Conservation (phyloP, 2,329 filamentous ascomycete genomes). For the Ceratocystis smalleyi region DNA sequence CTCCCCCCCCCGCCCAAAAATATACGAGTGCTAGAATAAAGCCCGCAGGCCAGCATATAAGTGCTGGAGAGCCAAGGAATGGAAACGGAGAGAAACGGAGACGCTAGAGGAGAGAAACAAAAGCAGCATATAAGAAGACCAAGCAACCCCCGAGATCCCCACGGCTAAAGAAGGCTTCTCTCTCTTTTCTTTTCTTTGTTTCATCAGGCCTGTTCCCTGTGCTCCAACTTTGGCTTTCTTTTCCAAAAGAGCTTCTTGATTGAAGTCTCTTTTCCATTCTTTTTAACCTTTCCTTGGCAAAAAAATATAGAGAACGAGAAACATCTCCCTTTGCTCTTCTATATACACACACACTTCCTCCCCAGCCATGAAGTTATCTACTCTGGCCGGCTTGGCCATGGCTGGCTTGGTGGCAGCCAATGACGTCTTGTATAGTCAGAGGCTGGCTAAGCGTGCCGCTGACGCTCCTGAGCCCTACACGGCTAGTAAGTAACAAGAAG, state of each 20-base stretch:
- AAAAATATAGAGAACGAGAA: neutral
- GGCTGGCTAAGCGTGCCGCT: slow-evolving; percentile 34
- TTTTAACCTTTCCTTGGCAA: neutral
- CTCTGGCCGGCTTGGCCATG: slow-evolving; percentile 18
- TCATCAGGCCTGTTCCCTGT: neutral
- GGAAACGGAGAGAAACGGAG: neutral
- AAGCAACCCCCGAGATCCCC: neutral
- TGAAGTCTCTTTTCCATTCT: neutral
- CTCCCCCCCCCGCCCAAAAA: too few relatives aligned
- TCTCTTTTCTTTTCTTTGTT: neutral
- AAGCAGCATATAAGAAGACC: neutral
- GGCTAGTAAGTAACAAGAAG: slow-evolving; percentile 28
- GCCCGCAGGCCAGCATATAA: neutral
- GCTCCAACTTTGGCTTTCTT: neutral
- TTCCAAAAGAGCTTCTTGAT: neutral
- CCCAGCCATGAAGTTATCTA: slow-evolving; percentile 11
- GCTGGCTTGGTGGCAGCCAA: slow-evolving; percentile 25
- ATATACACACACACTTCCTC: neutral
- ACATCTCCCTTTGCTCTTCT: neutral
- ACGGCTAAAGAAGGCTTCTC: neutral
- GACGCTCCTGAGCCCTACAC: slow-evolving; percentile 37
- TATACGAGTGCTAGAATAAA: neutral
- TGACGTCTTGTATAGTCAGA: slow-evolving; percentile 35
- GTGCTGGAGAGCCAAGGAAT: neutral
- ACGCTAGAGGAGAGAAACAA: neutral